Percentiles rank a stretch among this genome's conserved stretches.
phyloP scores from a whole-genome alignment of 2,329 filamentous ascomycete genomes.

The Ophiocordyceps camponoti-saundersi region DNA sequence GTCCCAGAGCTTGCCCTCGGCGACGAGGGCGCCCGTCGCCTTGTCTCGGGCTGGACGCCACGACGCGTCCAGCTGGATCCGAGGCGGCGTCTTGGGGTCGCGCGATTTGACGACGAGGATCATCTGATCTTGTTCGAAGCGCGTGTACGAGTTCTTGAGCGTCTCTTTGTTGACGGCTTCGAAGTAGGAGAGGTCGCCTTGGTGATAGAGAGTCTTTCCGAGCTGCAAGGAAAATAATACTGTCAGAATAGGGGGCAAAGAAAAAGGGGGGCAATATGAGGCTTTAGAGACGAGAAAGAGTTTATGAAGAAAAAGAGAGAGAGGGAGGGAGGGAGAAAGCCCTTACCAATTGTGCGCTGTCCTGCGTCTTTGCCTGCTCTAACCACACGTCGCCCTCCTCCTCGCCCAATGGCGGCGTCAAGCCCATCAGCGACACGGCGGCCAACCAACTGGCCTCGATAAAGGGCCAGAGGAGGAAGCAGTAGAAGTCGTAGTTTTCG shows the following conservation, averaged over 20 bases:
- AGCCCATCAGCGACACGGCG: slow-evolving; percentile 70
- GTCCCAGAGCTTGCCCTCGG: slow-evolving; percentile 70
- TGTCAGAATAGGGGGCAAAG: background rate
- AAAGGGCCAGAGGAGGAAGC: slow-evolving; percentile 96
- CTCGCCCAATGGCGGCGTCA: slow-evolving; percentile 50
- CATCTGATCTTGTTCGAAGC: slow-evolving; percentile 84
- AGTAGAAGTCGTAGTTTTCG: slow-evolving; percentile 98
- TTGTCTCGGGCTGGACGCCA: slow-evolving; percentile 58
- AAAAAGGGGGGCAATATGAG: background rate
- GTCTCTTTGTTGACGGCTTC: slow-evolving; percentile 98
- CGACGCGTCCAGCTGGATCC: slow-evolving; percentile 52
- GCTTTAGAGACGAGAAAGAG: background rate
- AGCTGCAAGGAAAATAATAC: slow-evolving; percentile 30
- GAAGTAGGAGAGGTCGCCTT: slow-evolving; percentile 92
- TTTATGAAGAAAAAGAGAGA: too few relatives aligned
- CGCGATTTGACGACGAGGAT: slow-evolving; percentile 56
- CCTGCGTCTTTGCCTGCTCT: slow-evolving; percentile 59
- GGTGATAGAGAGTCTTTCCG: slow-evolving; percentile 92
- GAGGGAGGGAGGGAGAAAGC: background rate
- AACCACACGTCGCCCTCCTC: slow-evolving; percentile 62
- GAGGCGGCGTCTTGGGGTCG: slow-evolving; percentile 41
- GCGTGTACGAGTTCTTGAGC: slow-evolving; percentile 77
- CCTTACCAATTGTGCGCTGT: slow-evolving; percentile 62
- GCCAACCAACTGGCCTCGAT: slow-evolving; percentile 91
- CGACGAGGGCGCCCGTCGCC: slow-evolving; percentile 40